Base-by-base conservation (phyloP, 352 stramenopile species). In the Phytophthora syringae region DNA sequence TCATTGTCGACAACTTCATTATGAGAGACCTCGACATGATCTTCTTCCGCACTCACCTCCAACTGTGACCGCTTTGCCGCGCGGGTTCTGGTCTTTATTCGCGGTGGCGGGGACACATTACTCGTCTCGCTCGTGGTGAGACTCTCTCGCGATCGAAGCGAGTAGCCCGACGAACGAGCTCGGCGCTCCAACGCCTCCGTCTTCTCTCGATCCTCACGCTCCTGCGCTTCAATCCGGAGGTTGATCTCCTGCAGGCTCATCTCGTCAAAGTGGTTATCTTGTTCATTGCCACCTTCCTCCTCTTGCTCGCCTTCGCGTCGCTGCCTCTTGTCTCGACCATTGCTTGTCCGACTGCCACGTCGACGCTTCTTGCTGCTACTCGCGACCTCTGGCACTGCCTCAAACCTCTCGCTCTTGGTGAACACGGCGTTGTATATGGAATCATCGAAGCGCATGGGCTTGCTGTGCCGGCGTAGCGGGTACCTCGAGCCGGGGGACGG, bases 401-500 rank as follows among this genome's bases (percentile, higher is more conserved):
- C n/a, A n/a, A n/a, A 73, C 7, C 57, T 60, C 3, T 74, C 72
- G 15, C 45, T 64, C 13, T 63, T 67, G 16, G 71, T 68, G 27
- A 93, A 93, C 25, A 90, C 79, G 39, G 91, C 80, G 56, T 93
- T 82, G 67, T 90, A 93, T 11, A 91, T 57, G 37, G 67, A 79
- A 49, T 80, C 69, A 28, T 91, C 80, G 61, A 90, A 90, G 15
- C 73, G 80, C 22, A 77, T 67, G n/a, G 84, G 76, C 42, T 89
- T 89, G 4, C 70, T 36, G 9, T 74, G 70, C 1, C 84, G 79
- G 20, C 84, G 84, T 18, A 93, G 76, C 27, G 79, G 66, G 34
- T 89, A 89, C 18, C 79, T 79, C n/a, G 57, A 67, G 18, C 55
- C 40, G 0, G 64, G 60, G 7, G 58, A 61, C 2, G 45, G 64